Conservation (phyloP, 805 yeast species). For the Nematodospora valgi region DNA sequence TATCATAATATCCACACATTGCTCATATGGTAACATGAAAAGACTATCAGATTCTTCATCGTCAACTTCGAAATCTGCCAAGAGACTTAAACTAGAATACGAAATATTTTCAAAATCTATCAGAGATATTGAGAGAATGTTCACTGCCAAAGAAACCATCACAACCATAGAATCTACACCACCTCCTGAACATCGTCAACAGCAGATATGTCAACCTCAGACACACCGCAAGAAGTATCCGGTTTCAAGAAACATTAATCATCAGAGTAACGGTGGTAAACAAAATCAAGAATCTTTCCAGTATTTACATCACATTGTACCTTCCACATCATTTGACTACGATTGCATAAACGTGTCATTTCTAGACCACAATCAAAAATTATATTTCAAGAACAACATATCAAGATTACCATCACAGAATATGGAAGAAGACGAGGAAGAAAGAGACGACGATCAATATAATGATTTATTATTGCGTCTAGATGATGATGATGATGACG, state of each 20-base stretch:
- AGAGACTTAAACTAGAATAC: conserved; percentile 17
- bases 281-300: conserved; percentile 3
- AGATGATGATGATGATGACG: conserved; percentile 3
- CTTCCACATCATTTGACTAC: conserved; percentile 7
- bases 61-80: conserved; percentile 13
- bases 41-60: not conserved
- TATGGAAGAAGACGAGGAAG: not conserved
- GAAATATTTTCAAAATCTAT: conserved; percentile 23
- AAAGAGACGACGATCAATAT: not conserved
- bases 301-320: conserved; percentile 2
- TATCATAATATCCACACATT: too few species aligned
- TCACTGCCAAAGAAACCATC: not conserved
- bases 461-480: not conserved
- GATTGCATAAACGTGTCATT: conserved; percentile 12
- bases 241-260: not conserved
- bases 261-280: not conserved
- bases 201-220: too few species aligned
- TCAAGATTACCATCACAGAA: not conserved
- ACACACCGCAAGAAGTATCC: not conserved
- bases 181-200: too few species aligned
- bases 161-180: not conserved
- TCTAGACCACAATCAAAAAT: conserved; percentile 2
- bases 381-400: conserved; percentile 1
- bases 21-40: too few species aligned
- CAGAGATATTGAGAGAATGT: conserved; percentile 22